Evolutionary conservation across 1,284 basidiomycete species (phyloP).

Genomic region (Apiotrichum mycotoxinovorans): DNA sequence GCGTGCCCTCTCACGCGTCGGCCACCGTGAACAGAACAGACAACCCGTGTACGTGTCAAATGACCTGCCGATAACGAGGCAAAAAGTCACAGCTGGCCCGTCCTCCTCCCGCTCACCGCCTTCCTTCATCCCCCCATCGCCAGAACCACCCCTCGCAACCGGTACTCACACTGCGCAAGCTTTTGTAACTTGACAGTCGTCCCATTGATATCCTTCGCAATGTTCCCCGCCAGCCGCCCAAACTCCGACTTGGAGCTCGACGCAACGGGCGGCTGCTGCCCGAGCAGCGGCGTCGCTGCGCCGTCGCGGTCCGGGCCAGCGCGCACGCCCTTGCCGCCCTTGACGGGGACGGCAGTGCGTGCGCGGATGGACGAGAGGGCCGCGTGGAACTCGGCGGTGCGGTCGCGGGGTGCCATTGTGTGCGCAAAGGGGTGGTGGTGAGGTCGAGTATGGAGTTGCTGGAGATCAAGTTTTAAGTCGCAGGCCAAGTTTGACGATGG

Average conservation of each 20-base stretch:
- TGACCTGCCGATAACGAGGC: too few relatives aligned
- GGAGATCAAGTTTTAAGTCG: background rate
- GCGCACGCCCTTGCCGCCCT: background rate
- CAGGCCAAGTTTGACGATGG: too few relatives aligned
- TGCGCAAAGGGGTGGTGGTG: background rate
- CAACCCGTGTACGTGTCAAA: too few relatives aligned
- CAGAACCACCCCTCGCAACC: background rate
- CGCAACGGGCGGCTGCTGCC: constrained; percentile 6
- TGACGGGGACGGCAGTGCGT: constrained; percentile 28
- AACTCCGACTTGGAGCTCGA: constrained; percentile 72
- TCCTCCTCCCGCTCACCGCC: too few relatives aligned
- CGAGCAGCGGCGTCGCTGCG: constrained; percentile 32
- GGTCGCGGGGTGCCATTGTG: constrained; percentile 45
- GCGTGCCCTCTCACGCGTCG: too few relatives aligned
- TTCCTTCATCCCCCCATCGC: too few relatives aligned
- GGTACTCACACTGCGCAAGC: constrained; percentile 81
- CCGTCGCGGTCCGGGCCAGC: constrained; percentile 19
- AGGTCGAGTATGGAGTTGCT: background rate
- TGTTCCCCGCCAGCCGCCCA: constrained; percentile 79
- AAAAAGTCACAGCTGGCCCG: too few relatives aligned
- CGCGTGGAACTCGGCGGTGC: constrained; percentile 50
- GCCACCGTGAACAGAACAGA: too few relatives aligned
- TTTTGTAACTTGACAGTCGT: constrained; percentile 90
- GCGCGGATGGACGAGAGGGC: constrained; percentile 47
- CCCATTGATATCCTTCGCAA: constrained; percentile 89